Evolutionary conservation across 2,329 filamentous ascomycete genomes (phyloP).

Genomic region (Neopestalotiopsis sp.): DNA sequence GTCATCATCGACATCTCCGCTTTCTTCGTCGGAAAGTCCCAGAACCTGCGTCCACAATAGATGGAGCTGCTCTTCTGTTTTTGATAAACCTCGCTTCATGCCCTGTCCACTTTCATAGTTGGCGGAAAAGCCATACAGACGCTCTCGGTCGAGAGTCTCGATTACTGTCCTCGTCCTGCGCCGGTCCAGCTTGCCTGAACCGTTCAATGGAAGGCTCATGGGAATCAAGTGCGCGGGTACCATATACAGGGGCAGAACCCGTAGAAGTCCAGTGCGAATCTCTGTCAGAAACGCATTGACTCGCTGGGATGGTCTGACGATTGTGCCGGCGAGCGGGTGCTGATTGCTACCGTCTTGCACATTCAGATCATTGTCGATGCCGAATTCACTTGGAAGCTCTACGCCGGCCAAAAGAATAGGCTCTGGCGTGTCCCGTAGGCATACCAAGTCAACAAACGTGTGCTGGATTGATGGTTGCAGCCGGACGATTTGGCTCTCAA

Average conservation of each 20-base stretch:
- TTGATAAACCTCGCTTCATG: neutral
- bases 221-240: constrained; percentile 15
- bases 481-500: constrained; percentile 16
- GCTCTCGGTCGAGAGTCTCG: constrained; percentile 1
- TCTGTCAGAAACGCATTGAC: neutral
- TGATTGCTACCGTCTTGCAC: too few species aligned
- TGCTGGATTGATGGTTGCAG: neutral
- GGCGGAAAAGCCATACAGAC: neutral
- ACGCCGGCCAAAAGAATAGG: constrained; percentile 12
- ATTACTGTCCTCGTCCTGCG: neutral
- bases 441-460: constrained; percentile 11
- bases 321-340: too few species aligned
- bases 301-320: too few species aligned
- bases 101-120: neutral
- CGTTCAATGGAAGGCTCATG: constrained; percentile 6
- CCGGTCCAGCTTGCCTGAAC: constrained; percentile 17
- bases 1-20: constrained; percentile 8
- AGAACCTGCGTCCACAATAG: constrained; percentile 17
- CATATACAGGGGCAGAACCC: constrained; percentile 7
- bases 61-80: constrained; percentile 12
- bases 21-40: neutral
- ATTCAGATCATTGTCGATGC: too few species aligned
- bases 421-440: neutral
- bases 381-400: neutral
- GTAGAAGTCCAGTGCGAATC: neutral